Base-by-base conservation (phyloP, 371 early-diverging fungal species). In the Rhizopus arrhizus region DNA sequence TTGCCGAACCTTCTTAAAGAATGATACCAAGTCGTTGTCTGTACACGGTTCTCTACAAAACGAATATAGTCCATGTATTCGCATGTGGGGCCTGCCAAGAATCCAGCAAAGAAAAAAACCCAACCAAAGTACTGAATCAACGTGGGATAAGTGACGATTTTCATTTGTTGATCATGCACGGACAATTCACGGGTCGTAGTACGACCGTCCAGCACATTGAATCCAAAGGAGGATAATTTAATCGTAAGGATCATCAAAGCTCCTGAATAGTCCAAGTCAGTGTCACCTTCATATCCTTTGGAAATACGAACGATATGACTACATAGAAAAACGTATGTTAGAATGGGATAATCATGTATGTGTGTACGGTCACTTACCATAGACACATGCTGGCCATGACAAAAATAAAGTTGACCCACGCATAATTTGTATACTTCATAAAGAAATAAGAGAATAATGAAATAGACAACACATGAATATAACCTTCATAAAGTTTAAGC, bases 231-330 rank as follows among this genome's bases (percentile, higher is more conserved):
- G 9, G 93, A 88, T 48, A 93, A 65, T 70, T 95, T 95, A 65
- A 95, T 92, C 7, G 91, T 90, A 48, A 91, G 73, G 32, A 97
- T 83, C 97, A 97, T 97, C 72, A 93, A 85, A 2, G 93, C 88
- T 10, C 93, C 94, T 5, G 96, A 91, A 58, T 89, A 83, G 76
- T 97, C 96, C 54, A 92, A 80, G 32, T 70, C 64, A 31, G 77
- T 83, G 59, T 77, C 77, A 31, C 82, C 77, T 51, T 67, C 66
- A 32, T 70, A 65, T 34, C 83, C 76, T 59, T 82, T 69, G 51
- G 78, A 42, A 60, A 88, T 89, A 43, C 86, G 76, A 55, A 72
- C 66, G 41, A 90, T 66, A 64, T 90, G 89, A 64, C 89, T 89
- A 68, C 43, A 6, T 16, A 36, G 22, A 45, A 53, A 57, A 22